Evolutionary conservation across 352 stramenopile species (phyloP).

Genomic region (Phytophthora ohioensis): DNA sequence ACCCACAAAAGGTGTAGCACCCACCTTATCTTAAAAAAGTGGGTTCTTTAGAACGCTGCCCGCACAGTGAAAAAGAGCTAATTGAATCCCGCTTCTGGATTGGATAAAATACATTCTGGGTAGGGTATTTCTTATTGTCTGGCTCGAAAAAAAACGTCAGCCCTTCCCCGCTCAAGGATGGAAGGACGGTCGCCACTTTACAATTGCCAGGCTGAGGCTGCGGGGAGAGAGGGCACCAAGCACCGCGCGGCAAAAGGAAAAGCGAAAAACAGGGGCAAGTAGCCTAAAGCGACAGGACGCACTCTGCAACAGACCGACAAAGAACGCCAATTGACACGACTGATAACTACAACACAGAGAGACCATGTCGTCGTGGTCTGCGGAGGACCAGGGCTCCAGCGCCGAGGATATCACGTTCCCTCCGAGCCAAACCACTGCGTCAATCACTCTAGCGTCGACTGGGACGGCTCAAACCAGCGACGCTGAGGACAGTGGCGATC

Average conservation of each 20-base stretch:
- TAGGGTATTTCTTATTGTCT: slow-evolving; percentile 15
- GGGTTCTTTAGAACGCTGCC: too few relatives aligned
- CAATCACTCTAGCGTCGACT: slow-evolving; percentile 19
- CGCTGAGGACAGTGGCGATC: slow-evolving; percentile 16
- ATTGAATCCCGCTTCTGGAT: background rate
- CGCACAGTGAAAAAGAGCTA: too few relatives aligned
- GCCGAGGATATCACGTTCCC: slow-evolving; percentile 42
- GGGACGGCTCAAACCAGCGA: slow-evolving; percentile 4
- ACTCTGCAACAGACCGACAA: slow-evolving; percentile 4
- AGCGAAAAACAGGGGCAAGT: background rate
- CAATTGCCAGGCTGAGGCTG: slow-evolving; percentile 4
- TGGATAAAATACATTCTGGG: slow-evolving; percentile 15
- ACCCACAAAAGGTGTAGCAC: too few relatives aligned
- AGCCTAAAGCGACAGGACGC: slow-evolving; percentile 6
- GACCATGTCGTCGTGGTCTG: slow-evolving; percentile 41
- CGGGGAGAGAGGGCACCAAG: slow-evolving; percentile 16
- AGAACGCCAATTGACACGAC: background rate
- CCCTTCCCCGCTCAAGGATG: slow-evolving; percentile 4
- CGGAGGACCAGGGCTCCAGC: slow-evolving; percentile 23
- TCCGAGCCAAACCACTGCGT: slow-evolving; percentile 3
- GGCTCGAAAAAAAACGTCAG: slow-evolving; percentile 28
- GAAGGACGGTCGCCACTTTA: slow-evolving; percentile 13
- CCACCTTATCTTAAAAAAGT: too few relatives aligned
- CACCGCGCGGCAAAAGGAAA: too few relatives aligned
- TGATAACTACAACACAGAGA: slow-evolving; percentile 2